Evolutionary conservation across 2,329 filamentous ascomycete genomes (phyloP), one percentile per base, ranked within the genome.

Genomic region (Blastomyces silverae): DNA sequence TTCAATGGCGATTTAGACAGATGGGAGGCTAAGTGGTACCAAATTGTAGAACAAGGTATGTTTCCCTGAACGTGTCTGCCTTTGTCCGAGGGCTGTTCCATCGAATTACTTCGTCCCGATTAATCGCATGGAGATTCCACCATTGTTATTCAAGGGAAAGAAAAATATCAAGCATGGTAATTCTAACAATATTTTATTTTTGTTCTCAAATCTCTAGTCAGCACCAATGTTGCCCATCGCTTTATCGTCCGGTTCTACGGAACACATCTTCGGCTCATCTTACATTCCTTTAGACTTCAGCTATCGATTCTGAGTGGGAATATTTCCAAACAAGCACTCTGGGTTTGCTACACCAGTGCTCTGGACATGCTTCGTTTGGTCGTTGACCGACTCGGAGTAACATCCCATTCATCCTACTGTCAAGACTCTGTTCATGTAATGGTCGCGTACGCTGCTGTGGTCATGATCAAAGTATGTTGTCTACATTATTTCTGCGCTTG

Each of bases 351-450:
- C 53, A 64, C 69, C 28, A 63, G 70, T 72, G n/a, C 68, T 73
- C 1, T 78, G 71, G 68, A 71, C 25, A 73, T 73, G 72, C 66
- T 79, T 3, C 70, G 71, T 25, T 64, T 77, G 25, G 74, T 78
- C 22, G 70, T 71, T 20, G 61, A 68, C 58, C 62, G 68, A 5
- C 68, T 69, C 20, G 61, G 69, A 17, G 68, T 72, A 60, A 65
- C 73, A 0, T 71, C 73, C 2, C 71, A 72, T 55, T 68, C 79
- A 0, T 78, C 75, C 64, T 79, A 78, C 67, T 75, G 73, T 2
- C 77, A 79, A 66, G 77, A 79, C 62, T 78, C 77, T 0, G 70
- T 79, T 5, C 77, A 79, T 66, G 75, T 78, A 17, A 79, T 79
- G 77, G 75, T 74, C 20, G 77, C 77, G 2, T 78, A 79, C 65